These are phyloP conservation scores for Raddia distichophylla DNA, from an alignment of 176 grass and related monocot genomes.

Conservation along the genomic window DNA sequence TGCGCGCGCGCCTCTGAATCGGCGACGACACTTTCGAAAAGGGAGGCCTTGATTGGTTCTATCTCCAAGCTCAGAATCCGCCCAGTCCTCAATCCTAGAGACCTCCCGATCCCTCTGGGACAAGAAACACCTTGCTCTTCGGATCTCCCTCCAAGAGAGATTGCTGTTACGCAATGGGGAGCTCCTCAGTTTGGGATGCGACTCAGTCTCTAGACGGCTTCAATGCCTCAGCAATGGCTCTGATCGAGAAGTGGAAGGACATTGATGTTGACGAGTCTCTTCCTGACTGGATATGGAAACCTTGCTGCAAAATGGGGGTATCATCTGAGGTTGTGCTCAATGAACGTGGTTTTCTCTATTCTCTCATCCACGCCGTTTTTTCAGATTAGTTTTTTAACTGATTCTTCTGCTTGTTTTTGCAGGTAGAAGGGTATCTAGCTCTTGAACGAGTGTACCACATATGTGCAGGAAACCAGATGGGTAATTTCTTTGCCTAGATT, in stretches of 20 bases:
- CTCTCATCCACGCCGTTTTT: not conserved
- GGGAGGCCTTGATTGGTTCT: not conserved
- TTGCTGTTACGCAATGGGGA: conserved; percentile 45
- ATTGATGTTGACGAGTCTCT: conserved; percentile 47
- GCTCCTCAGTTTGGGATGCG: conserved; percentile 45
- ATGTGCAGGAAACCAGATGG: conserved; percentile 37
- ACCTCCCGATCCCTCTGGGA: not conserved
- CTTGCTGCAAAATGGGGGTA: conserved; percentile 49
- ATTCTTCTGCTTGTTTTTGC: conserved; percentile 13
- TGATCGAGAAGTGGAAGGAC: conserved; percentile 67
- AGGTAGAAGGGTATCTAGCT: conserved; percentile 70
- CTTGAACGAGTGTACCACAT: conserved; percentile 54
- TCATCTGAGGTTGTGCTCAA: conserved; percentile 38
- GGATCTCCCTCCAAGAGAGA: conserved; percentile 1
- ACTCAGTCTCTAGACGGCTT: conserved; percentile 59
- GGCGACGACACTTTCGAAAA: not conserved
- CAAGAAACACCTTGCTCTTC: not conserved
- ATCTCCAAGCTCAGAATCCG: not conserved
- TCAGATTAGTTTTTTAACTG: not conserved
- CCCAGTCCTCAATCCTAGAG: not conserved
- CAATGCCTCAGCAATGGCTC: conserved; percentile 48
- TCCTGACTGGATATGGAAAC: conserved; percentile 72
- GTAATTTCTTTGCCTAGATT: not conserved
- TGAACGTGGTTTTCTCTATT: not conserved
- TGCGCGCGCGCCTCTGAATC: not conserved